Conservation (phyloP, 495 filamentous ascomycete species). For the Penicillium alfredii region DNA sequence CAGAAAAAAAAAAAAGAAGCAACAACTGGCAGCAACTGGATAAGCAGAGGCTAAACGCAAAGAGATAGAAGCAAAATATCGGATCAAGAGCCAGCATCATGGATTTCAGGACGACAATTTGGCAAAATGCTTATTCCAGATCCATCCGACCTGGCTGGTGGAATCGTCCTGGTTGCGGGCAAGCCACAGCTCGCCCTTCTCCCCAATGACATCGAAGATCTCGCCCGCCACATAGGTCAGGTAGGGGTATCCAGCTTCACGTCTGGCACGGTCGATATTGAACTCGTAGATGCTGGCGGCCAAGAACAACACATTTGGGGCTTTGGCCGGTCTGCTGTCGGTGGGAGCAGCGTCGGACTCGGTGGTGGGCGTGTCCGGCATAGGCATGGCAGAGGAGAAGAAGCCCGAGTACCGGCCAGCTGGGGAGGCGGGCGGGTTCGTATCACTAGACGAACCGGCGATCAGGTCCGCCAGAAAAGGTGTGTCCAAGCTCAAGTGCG, state of each 20-base stretch:
- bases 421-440: slow-evolving; percentile 26
- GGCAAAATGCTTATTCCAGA: slow-evolving; percentile 97
- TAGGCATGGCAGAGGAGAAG: slow-evolving; percentile 81
- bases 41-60: neutral
- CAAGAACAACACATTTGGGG: slow-evolving; percentile 66
- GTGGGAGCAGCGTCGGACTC: slow-evolving; percentile 16
- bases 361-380: slow-evolving; percentile 53
- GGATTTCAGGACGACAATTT: slow-evolving; percentile 49
- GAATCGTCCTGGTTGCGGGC: slow-evolving; percentile 94
- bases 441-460: slow-evolving; percentile 14
- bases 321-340: slow-evolving; percentile 24
- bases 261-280: slow-evolving; percentile 85
- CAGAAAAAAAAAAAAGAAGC: slow-evolving; percentile 5
- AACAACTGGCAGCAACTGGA: slow-evolving; percentile 1
- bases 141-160: slow-evolving; percentile 78
- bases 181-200: slow-evolving; percentile 97
- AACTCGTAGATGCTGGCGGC: slow-evolving; percentile 95
- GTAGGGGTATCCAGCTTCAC: slow-evolving; percentile 93
- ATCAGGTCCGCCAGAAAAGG: slow-evolving; percentile 39
- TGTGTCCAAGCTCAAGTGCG: slow-evolving; percentile 38
- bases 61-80: neutral
- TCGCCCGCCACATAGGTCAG: slow-evolving; percentile 91
- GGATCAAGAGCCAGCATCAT: neutral
- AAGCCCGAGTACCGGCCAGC: slow-evolving; percentile 52
- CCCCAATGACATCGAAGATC: slow-evolving; percentile 85